A percentile compares a stretch with the other conserved stretches of the same genome.
Evolutionary conservation across 2,329 filamentous ascomycete genomes (phyloP).

Genomic region (Nothophoma quercina): DNA sequence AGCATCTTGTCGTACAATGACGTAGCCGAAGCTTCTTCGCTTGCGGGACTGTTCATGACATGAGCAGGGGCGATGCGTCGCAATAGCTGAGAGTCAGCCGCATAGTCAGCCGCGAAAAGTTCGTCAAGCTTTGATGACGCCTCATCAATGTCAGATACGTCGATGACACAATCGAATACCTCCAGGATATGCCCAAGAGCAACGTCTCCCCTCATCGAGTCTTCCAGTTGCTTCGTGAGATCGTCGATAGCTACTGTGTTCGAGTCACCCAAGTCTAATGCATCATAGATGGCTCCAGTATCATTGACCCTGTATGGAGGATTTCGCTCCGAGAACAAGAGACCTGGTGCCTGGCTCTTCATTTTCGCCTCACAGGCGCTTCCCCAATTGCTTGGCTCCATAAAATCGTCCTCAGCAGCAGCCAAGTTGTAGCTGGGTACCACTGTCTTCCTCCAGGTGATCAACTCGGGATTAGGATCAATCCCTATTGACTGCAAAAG

Average conservation of each 20-base stretch:
- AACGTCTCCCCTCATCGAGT: constrained; percentile 19
- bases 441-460: constrained; percentile 7
- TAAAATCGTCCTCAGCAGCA: constrained; percentile 33
- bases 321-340: background rate
- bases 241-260: constrained; percentile 18
- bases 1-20: constrained; percentile 44
- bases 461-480: constrained; percentile 5
- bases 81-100: constrained; percentile 1
- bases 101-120: constrained; percentile 15
- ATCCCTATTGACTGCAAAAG: constrained; percentile 19
- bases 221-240: constrained; percentile 23
- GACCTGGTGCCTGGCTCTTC: constrained; percentile 13
- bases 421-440: background rate
- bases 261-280: constrained; percentile 12
- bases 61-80: constrained; percentile 25
- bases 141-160: constrained; percentile 42
- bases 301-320: constrained; percentile 10
- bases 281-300: constrained; percentile 22
- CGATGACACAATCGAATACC: constrained; percentile 19
- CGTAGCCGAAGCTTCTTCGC: constrained; percentile 26
- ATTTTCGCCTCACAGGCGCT: constrained; percentile 29
- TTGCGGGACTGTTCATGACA: constrained; percentile 21
- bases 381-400: no score
- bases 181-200: constrained; percentile 38
- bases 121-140: constrained; percentile 33